Percentiles rank a stretch among this genome's conserved stretches.
Evolutionary conservation across 2,329 filamentous ascomycete species (phyloP).

Genomic region (Fusarium metavorans): DNA sequence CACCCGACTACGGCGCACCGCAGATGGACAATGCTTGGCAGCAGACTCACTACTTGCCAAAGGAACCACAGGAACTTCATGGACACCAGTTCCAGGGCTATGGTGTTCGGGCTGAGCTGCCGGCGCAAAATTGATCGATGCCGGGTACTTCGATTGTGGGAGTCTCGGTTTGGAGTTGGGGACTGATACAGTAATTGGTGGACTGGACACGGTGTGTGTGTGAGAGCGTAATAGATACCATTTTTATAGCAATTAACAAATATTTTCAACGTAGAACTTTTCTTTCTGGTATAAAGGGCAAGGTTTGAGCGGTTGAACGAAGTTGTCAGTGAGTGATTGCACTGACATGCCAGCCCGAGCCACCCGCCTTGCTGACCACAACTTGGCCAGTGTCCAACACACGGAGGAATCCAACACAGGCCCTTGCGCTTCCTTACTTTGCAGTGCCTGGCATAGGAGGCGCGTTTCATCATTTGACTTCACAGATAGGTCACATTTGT

Average conservation of each 20-base stretch:
- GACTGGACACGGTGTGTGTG: background rate
- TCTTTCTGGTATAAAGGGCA: too few species aligned
- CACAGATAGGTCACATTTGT: too few species aligned
- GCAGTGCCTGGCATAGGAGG: too few species aligned
- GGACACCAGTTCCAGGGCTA: constrained; percentile 16
- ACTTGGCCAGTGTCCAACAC: background rate
- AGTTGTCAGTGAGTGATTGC: too few species aligned
- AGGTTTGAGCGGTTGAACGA: too few species aligned
- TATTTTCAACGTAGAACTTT: too few species aligned
- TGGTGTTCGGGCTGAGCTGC: constrained; percentile 19
- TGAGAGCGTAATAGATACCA: background rate
- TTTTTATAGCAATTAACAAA: background rate
- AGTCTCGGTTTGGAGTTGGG: background rate
- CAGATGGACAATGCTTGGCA: constrained; percentile 11
- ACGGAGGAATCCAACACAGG: background rate
- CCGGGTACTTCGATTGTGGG: background rate
- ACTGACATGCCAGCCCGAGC: too few species aligned
- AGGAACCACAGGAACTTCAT: constrained; percentile 23
- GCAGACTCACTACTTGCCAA: constrained; percentile 7
- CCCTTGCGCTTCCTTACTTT: background rate
- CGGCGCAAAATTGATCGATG: constrained; percentile 22
- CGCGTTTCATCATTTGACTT: too few species aligned
- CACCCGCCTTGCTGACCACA: background rate
- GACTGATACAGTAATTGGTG: background rate
- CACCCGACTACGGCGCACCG: background rate